Evolutionary conservation across 2,329 filamentous ascomycete genomes (phyloP), one percentile per base, ranked within the genome.

Genomic region (Pezicula radicicola): DNA sequence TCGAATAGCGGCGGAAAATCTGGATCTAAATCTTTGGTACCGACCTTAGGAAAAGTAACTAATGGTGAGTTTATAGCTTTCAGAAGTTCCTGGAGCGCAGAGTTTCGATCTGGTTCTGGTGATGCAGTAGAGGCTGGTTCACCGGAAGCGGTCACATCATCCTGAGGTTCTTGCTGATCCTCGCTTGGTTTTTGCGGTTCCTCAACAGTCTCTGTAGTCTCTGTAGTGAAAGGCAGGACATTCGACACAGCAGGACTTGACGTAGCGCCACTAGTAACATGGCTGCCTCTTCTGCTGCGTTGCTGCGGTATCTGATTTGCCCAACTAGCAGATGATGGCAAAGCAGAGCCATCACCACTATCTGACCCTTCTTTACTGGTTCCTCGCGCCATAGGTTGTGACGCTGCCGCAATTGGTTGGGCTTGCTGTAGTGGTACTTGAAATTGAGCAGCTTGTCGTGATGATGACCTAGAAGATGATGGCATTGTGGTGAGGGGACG

Each of bases 241-340:
- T 75, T 75, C 2, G 83, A 85, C n/a, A 85, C 79, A 36, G 88
- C 87, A 43, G 93, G 92, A 66, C 92, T 97, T 2, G 91, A 87
- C 25, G 89, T 85, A 18, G 89, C 88, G 57, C 83, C 85, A 63
- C 88, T 95, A 1, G 89, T 92, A 30, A 89, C 87, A 60, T 91
- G 83, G 63, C 91, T 96, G 54, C 83, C 89, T 60, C 81, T 83
- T 63, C 84, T 84, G 70, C 81, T 90, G 53, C 78, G 79, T 58
- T 79, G 81, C 65, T 51, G 85, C 76, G 64, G 86, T 81, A 66
- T 84, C 75, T 74, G 84, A 57, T 81, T 85, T 18, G 93, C 94
- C 94, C 94, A 99, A 65, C 87, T 97, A 4, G 93, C 94, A 3
- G 92, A 91, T 1, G 92, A 91, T 2, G 94, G 95, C 40, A 99